Conservation (phyloP, 2,329 filamentous ascomycete genomes). For the Colletotrichum noveboracense region DNA sequence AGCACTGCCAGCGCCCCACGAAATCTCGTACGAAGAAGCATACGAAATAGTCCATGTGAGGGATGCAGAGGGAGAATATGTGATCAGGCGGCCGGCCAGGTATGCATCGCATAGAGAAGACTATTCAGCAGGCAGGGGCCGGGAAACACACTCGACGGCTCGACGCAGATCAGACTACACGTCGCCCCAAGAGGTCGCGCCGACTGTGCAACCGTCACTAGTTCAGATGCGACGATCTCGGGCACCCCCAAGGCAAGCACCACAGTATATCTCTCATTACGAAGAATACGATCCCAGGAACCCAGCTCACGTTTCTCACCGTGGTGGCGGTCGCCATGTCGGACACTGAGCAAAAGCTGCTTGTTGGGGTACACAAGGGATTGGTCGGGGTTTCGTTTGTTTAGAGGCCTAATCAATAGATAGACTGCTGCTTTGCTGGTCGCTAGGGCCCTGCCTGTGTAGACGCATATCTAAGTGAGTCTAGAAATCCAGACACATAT, state of each 20-base stretch:
- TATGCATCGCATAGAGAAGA: constrained; percentile 27
- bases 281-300: constrained; percentile 52
- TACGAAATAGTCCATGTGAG: constrained; percentile 53
- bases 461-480: neutral
- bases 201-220: neutral
- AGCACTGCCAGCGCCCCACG: neutral
- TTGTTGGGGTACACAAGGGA: neutral
- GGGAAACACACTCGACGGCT: neutral
- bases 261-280: constrained; percentile 14
- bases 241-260: neutral
- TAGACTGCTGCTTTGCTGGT: neutral
- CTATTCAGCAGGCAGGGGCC: neutral
- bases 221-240: neutral
- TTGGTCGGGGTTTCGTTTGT: neutral
- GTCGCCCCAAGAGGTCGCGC: neutral
- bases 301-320: constrained; percentile 27
- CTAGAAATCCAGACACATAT: neutral
- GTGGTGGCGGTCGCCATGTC: neutral
- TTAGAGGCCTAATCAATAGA: neutral
- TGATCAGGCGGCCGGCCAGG: constrained; percentile 46
- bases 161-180: neutral
- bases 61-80: constrained; percentile 50
- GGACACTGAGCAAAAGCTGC: neutral
- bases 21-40: constrained; percentile 37
- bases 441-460: neutral